phyloP scores from a whole-genome alignment of 1,284 basidiomycete species.

The Phellopilus nigrolimitatus region DNA sequence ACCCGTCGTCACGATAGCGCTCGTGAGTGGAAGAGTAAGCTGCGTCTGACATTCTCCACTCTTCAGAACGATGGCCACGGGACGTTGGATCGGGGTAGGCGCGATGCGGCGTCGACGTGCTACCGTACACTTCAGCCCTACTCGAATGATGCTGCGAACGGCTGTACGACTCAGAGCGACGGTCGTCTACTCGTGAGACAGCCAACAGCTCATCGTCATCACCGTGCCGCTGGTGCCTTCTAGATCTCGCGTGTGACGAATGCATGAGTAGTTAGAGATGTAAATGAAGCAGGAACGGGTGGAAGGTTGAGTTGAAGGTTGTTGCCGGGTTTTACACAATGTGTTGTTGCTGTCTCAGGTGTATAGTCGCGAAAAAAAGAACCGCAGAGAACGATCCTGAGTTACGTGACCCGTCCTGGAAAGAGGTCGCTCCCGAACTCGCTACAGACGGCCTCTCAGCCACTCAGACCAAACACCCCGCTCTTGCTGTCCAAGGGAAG shows the following conservation, averaged over 20 bases:
- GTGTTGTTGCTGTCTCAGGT: background rate
- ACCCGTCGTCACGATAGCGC: constrained; percentile 46
- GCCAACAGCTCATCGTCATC: constrained; percentile 46
- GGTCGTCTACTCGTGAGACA: constrained; percentile 47
- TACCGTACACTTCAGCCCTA: constrained; percentile 42
- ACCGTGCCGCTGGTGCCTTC: constrained; percentile 37
- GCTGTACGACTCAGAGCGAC: constrained; percentile 39
- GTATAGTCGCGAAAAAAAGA: background rate
- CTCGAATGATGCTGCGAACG: constrained; percentile 40
- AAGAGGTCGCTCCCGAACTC: background rate
- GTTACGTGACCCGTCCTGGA: background rate
- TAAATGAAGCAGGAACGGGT: background rate
- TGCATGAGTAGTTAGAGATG: constrained; percentile 40
- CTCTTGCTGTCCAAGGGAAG: background rate
- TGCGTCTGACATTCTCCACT: constrained; percentile 45
- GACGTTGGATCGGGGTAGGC: constrained; percentile 45
- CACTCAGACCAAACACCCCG: background rate
- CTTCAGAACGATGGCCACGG: constrained; percentile 44
- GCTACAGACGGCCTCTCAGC: background rate
- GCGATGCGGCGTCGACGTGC: constrained; percentile 40
- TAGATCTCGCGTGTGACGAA: constrained; percentile 41
- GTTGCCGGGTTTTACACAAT: background rate
- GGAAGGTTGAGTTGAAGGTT: background rate
- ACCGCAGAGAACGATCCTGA: background rate
- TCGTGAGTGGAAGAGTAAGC: constrained; percentile 36